Evolutionary conservation across 495 filamentous ascomycete genomes (phyloP).

Genomic region (Evernia prunastri): DNA sequence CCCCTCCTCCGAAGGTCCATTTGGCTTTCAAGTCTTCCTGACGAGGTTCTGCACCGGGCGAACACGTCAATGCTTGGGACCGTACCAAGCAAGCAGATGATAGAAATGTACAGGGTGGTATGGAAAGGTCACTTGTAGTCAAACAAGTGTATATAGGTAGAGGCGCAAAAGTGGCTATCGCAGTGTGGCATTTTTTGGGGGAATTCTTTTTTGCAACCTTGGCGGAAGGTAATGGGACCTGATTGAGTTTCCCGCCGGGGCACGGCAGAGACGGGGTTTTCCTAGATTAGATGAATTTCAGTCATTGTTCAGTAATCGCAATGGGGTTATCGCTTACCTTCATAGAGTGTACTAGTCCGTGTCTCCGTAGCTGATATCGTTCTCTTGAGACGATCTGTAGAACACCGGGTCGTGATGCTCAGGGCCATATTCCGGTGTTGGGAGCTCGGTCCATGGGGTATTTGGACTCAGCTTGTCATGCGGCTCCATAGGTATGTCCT

Average conservation of each 20-base stretch:
- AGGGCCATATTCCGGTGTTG: background rate
- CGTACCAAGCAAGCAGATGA: background rate
- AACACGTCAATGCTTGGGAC: background rate
- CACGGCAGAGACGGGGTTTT: background rate
- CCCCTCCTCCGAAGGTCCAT: background rate
- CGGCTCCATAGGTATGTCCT: background rate
- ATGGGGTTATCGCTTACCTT: background rate
- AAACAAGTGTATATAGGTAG: background rate
- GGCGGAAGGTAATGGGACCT: background rate
- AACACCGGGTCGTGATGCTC: background rate
- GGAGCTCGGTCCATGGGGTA: slow-evolving; percentile 1
- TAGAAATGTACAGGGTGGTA: background rate
- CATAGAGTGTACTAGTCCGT: background rate
- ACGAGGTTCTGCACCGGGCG: background rate
- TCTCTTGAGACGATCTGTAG: background rate
- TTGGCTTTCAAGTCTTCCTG: background rate
- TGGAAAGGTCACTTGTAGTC: background rate
- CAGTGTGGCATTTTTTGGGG: background rate
- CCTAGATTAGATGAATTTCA: background rate
- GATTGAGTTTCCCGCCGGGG: background rate
- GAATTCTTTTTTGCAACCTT: background rate
- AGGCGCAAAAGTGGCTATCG: background rate
- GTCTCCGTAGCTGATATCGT: background rate
- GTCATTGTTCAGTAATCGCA: background rate
- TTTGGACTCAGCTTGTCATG: background rate